phyloP scores from a whole-genome alignment of 75 land plant species.

The Azolla pinnata region DNA sequence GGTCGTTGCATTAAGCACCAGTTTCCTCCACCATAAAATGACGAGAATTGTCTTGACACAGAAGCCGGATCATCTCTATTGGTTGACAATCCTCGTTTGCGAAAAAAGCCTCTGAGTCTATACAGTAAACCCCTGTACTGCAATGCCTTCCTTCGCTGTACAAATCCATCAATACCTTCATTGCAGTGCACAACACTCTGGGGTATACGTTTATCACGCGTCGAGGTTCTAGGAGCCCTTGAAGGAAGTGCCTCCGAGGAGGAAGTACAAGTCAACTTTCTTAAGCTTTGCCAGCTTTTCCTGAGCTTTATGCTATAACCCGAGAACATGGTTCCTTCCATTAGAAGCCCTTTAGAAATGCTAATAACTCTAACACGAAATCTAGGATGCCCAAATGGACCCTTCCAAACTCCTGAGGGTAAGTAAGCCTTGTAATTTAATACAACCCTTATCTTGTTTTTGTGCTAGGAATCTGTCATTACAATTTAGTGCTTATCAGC shows the following conservation, averaged over 20 bases:
- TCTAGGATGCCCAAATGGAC: no score
- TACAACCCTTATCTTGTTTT: no score
- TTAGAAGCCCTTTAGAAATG: no score
- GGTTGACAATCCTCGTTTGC: neutral
- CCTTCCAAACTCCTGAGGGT: no score
- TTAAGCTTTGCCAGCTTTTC: neutral
- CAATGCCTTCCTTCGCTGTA: neutral
- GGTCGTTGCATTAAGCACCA: conserved; percentile 1
- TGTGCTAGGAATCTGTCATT: no score
- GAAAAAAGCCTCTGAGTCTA: conserved; percentile 1
- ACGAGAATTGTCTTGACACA: neutral
- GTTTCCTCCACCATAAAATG: neutral
- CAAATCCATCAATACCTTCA: neutral
- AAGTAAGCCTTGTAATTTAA: no score
- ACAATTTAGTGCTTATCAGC: no score
- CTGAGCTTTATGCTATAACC: no score
- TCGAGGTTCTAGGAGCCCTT: neutral
- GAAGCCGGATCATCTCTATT: neutral
- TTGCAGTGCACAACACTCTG: neutral
- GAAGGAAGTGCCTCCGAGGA: neutral
- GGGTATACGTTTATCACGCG: neutral
- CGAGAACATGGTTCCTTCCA: no score
- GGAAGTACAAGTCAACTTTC: neutral
- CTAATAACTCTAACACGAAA: no score
- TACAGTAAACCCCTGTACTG: neutral